These are phyloP conservation scores for Xylariaceae sp. DNA, from an alignment of 2,329 filamentous ascomycete species.

Conservation along the genomic window DNA sequence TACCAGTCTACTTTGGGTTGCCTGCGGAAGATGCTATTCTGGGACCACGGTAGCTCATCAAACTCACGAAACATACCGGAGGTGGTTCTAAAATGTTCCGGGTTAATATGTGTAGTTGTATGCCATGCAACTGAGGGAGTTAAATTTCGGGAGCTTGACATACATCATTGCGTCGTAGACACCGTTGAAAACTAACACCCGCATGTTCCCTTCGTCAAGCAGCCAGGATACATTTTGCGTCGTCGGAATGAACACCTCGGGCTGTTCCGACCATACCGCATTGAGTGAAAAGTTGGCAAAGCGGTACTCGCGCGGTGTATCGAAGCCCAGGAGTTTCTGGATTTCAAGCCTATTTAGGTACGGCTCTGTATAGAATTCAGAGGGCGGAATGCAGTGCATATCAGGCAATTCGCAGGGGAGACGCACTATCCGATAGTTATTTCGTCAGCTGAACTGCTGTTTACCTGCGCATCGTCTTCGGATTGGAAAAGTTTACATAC, in stretches of 20 bases:
- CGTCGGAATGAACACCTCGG: slow-evolving; percentile 14
- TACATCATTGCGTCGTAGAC: slow-evolving; percentile 21
- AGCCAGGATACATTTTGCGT: slow-evolving; percentile 20
- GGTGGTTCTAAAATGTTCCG: slow-evolving; percentile 2
- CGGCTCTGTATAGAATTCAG: slow-evolving; percentile 11
- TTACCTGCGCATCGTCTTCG: too few species aligned
- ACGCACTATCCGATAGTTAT: neutral
- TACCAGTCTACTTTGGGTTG: slow-evolving; percentile 13
- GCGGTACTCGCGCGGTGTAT: slow-evolving; percentile 9
- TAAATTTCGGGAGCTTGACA: too few species aligned
- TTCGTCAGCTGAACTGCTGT: neutral
- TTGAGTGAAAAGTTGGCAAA: slow-evolving; percentile 17
- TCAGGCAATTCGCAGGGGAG: slow-evolving; percentile 12
- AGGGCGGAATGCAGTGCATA: slow-evolving; percentile 11
- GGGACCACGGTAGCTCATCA: slow-evolving; percentile 17
- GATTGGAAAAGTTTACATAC: slow-evolving; percentile 7
- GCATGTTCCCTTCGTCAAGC: slow-evolving; percentile 12
- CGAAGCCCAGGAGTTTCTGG: slow-evolving; percentile 17
- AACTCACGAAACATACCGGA: slow-evolving; percentile 18
- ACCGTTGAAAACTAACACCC: slow-evolving; percentile 18
- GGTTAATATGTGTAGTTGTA: neutral
- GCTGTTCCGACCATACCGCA: slow-evolving; percentile 6
- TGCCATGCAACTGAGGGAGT: too few species aligned
- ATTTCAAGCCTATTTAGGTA: slow-evolving; percentile 14
- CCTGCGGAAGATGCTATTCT: slow-evolving; percentile 2